Base-by-base conservation (phyloP, 306 rosid species). In the Quercus berberidifolia region DNA sequence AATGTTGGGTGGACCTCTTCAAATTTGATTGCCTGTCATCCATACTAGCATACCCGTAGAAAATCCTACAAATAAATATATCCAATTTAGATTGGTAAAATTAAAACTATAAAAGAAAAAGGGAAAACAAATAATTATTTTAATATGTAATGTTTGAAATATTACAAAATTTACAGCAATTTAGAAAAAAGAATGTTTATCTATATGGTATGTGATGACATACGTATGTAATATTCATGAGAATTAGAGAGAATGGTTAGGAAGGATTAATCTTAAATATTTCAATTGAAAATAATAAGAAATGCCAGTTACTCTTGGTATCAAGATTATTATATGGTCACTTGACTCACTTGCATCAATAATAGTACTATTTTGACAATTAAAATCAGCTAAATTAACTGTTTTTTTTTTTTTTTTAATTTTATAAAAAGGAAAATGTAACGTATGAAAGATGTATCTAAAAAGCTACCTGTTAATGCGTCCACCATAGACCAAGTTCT, bases 11-110 rank as follows among this genome's bases (percentile, higher is more conserved):
- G 54, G 51, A 19, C 15, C 25, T 19, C 15, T 25, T 80, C 83
- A 82, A 30, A 73, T 72, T 58, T 69, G 67, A 69, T 21, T 78
- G 43, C 9, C 43, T 80, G 82, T 67, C 77, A 87, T 67, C 89
- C 88, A 81, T 26, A 83, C 74, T 35, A 92, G 56, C 73, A 83
- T 49, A 54, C 60, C 80, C 78, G 78, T 59, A 73, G 84, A 69
- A 25, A 86, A 31, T 78, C 93, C 97, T 92, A 85, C 83, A 83
- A 54, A 76, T 35, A 59, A 75, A 33, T 20, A 67, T 23, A n/a
- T 55, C 63, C 70, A 72, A 57, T 30, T 43, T 55, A 46, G 77
- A 71, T 54, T 21, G 13, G 25, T 79, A 6, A 17, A 54, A 38
- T 69, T 80, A 55, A 74, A 68, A 74, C 55, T 62, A 71, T 78